These are phyloP conservation scores for Aspergillus mulundensis DNA, from an alignment of 495 filamentous ascomycete species.

Conservation along the genomic window DNA sequence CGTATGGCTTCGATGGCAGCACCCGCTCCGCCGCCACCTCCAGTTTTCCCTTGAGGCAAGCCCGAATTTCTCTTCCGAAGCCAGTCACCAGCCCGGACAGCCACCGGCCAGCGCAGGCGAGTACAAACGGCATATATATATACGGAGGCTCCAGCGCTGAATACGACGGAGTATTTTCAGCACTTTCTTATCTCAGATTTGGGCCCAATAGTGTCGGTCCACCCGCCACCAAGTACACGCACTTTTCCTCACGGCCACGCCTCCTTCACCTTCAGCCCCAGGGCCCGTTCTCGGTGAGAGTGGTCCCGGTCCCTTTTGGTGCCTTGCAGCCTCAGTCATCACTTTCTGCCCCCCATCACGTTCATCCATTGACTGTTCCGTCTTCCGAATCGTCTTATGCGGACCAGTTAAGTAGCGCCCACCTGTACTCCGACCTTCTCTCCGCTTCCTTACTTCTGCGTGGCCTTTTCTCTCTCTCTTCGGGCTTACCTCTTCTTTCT, in stretches of 20 bases:
- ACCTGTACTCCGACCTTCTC: conserved; percentile 12
- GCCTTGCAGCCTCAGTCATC: conserved; percentile 3
- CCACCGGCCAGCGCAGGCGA: conserved; percentile 11
- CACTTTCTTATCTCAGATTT: conserved; percentile 5
- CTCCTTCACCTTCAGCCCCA: background rate
- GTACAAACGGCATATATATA: conserved; percentile 9
- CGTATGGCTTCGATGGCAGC: background rate
- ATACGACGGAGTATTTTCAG: background rate
- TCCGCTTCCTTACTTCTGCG: conserved; percentile 11
- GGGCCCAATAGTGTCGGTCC: background rate
- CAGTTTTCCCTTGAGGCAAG: conserved; percentile 11
- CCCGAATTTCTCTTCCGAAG: conserved; percentile 23
- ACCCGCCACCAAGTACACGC: conserved; percentile 1
- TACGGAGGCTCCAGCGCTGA: background rate
- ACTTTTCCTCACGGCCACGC: background rate
- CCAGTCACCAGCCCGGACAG: conserved; percentile 17
- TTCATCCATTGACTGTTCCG: conserved; percentile 9
- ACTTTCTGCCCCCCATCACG: conserved; percentile 1
- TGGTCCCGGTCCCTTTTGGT: background rate
- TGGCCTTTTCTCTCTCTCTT: conserved; percentile 18
- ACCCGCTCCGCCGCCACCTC: conserved; percentile 16
- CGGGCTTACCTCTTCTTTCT: conserved; percentile 16
- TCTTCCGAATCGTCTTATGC: conserved; percentile 13
- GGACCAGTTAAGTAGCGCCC: conserved; percentile 27
- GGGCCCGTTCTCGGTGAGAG: conserved; percentile 10